These are phyloP conservation scores for Citrus sp. DNA, from an alignment of 345 rosid genomes.

Conservation along the genomic window DNA sequence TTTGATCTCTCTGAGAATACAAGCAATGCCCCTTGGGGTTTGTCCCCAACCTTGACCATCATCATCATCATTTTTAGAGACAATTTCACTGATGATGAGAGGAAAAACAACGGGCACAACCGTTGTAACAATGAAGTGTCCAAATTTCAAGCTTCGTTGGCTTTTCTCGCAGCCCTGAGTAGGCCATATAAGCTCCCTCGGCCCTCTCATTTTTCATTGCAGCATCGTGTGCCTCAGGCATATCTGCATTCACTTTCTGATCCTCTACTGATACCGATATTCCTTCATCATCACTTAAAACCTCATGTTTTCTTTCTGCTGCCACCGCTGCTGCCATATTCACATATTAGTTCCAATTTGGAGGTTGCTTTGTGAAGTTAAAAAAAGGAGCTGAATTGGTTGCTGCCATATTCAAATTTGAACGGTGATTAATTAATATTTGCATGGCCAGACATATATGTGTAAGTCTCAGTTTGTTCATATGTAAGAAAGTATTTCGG, in stretches of 20 bases:
- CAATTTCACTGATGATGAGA: constrained; percentile 36
- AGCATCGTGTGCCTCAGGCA: constrained; percentile 19
- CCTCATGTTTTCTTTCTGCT: not conserved
- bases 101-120: constrained; percentile 52
- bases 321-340: not conserved
- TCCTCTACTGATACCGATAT: not conserved
- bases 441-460: no score
- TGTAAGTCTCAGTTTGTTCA: not conserved
- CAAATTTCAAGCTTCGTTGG: constrained; percentile 37
- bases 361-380: no score
- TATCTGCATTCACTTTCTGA: not conserved
- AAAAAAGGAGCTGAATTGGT: no score
- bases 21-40: constrained; percentile 25
- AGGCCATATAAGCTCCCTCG: not conserved
- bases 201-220: constrained; percentile 27
- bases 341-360: no score
- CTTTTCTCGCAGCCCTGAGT: constrained; percentile 7
- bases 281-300: no score
- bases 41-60: constrained; percentile 1
- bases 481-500: not conserved
- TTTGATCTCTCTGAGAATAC: constrained; percentile 27
- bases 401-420: no score
- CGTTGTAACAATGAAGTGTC: constrained; percentile 35
- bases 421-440: no score
- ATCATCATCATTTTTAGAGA: not conserved